phyloP scores from a whole-genome alignment of 192 early-diverging fungal genomes.

The Coemansia furcata region DNA sequence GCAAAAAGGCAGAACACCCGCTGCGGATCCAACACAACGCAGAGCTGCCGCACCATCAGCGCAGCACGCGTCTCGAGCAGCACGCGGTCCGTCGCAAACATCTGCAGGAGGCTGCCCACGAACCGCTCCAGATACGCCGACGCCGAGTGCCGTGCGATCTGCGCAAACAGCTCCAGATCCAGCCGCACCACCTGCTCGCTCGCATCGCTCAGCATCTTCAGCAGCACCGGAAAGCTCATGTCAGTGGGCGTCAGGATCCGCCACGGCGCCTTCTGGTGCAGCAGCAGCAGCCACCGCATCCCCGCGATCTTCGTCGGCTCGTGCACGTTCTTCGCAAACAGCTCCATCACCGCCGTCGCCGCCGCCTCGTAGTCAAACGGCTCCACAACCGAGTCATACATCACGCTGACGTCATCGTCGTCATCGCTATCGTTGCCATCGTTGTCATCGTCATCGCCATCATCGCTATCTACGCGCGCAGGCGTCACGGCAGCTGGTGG shows the following conservation, averaged over 20 bases:
- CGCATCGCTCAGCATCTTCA: conserved; percentile 89
- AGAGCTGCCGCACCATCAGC: conserved; percentile 92
- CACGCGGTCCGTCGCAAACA: conserved; percentile 87
- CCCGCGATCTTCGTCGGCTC: conserved; percentile 91
- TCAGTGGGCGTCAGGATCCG: conserved; percentile 87
- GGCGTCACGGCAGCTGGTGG: too few species aligned
- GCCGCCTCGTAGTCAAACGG: conserved; percentile 85
- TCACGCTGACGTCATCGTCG: not conserved
- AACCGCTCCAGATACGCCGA: conserved; percentile 78
- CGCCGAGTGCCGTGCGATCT: conserved; percentile 78
- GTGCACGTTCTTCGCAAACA: conserved; percentile 70
- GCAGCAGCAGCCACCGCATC: conserved; percentile 95
- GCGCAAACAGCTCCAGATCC: conserved; percentile 91
- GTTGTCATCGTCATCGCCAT: not conserved
- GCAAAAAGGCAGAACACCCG: conserved; percentile 86
- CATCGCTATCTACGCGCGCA: not conserved
- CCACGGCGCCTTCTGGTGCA: conserved; percentile 88
- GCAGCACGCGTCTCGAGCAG: conserved; percentile 87
- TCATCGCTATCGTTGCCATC: not conserved
- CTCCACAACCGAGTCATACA: conserved; percentile 25
- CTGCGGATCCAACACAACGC: conserved; percentile 86
- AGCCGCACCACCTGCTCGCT: conserved; percentile 94
- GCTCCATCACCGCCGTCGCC: conserved; percentile 71
- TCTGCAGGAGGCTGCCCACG: conserved; percentile 81
- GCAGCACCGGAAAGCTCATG: conserved; percentile 78